These are phyloP conservation scores for Pleomassaria siparia DNA, from an alignment of 2,329 filamentous ascomycete species.

Conservation along the genomic window DNA sequence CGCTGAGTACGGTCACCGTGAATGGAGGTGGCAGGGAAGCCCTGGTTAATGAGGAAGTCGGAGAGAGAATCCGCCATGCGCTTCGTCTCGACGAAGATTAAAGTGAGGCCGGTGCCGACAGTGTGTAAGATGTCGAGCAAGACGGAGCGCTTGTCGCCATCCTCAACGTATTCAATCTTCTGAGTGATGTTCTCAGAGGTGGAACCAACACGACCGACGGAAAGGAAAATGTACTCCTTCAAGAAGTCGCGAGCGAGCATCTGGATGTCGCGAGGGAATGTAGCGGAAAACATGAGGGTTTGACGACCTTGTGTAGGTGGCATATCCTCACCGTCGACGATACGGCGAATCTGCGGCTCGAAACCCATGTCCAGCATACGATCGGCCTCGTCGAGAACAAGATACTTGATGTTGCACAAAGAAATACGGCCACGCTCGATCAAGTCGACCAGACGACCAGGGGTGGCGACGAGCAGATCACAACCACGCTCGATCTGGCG, in stretches of 20 bases:
- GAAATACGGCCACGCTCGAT: conserved; percentile 99
- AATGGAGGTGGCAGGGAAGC: conserved; percentile 96
- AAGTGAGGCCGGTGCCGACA: conserved; percentile 81
- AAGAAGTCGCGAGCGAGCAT: conserved; percentile 98
- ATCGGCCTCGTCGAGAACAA: conserved; percentile 98
- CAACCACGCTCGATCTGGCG: conserved; percentile 98
- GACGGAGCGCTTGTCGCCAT: conserved; percentile 95
- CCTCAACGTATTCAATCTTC: conserved; percentile 97
- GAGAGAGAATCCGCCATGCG: conserved; percentile 98
- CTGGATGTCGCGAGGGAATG: conserved; percentile 98
- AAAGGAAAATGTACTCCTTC: conserved; percentile 99
- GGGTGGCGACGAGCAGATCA: conserved; percentile 94
- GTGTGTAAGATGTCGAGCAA: conserved; percentile 97
- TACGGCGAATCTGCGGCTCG: conserved; percentile 98
- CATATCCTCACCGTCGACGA: conserved; percentile 99
- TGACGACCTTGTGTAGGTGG: conserved; percentile 79
- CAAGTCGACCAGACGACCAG: conserved; percentile 94
- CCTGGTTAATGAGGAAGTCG: conserved; percentile 98
- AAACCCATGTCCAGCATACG: conserved; percentile 99
- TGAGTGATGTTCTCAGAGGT: conserved; percentile 99
- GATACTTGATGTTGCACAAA: conserved; percentile 97
- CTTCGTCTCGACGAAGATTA: conserved; percentile 99
- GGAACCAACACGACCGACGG: conserved; percentile 95
- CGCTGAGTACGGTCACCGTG: conserved; percentile 98
- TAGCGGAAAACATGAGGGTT: conserved; percentile 99